Conservation (phyloP, 306 rosid genomes). For the Nissolia schottii region DNA sequence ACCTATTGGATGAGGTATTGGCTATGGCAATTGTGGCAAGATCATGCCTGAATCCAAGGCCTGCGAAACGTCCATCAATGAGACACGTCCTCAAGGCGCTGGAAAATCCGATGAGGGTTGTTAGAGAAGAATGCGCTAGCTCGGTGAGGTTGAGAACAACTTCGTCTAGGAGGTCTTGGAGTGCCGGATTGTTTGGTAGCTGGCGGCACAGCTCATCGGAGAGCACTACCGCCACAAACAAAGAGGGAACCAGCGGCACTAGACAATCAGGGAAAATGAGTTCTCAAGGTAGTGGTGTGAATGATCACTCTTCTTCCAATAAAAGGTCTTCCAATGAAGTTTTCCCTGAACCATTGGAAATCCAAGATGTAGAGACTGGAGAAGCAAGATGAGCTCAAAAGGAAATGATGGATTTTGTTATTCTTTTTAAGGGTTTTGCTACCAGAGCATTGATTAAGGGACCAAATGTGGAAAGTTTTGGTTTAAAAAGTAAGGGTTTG, state of each 20-base stretch:
- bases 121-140: constrained; percentile 75
- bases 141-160: constrained; percentile 71
- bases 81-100: constrained; percentile 78
- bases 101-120: constrained; percentile 91
- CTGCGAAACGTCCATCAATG: constrained; percentile 88
- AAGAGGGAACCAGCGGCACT: constrained; percentile 36
- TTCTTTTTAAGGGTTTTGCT: constrained; percentile 23
- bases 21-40: constrained; percentile 90
- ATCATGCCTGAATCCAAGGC: constrained; percentile 84
- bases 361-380: constrained; percentile 45
- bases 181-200: constrained; percentile 74
- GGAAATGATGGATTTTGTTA: constrained; percentile 21
- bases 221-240: constrained; percentile 42
- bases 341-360: constrained; percentile 84
- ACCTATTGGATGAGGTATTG: constrained; percentile 92
- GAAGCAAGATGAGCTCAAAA: constrained; percentile 42
- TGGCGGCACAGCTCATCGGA: constrained; percentile 91
- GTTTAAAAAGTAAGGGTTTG: too few species aligned
- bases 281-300: constrained; percentile 73
- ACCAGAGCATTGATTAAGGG: too few species aligned
- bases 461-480: too few species aligned
- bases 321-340: constrained; percentile 81
- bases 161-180: constrained; percentile 89
- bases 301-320: constrained; percentile 67
- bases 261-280: constrained; percentile 64